These are phyloP conservation scores for Nephelium lappaceum DNA, from an alignment of 345 rosid species.

Conservation along the genomic window DNA sequence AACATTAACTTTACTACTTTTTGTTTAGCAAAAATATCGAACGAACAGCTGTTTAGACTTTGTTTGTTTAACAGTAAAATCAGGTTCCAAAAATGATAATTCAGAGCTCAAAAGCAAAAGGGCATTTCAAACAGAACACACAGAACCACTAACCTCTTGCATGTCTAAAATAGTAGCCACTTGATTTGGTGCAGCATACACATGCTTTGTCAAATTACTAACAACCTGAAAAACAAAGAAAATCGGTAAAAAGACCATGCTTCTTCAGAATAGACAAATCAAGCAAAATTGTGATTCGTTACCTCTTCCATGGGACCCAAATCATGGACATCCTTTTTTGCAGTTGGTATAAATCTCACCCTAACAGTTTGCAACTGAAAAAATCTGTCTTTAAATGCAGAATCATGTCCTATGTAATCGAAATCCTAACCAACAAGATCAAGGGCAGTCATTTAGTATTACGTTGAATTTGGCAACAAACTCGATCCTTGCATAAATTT, in stretches of 20 bases:
- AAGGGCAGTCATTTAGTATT: background rate
- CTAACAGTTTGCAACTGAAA: conserved; percentile 75
- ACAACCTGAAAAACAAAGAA: conserved; percentile 49
- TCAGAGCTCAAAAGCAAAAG: background rate
- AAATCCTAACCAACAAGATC: conserved; percentile 55
- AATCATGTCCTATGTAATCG: conserved; percentile 86
- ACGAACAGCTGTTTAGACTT: too few species aligned
- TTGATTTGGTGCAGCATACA: conserved; percentile 79
- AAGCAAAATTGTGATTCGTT: background rate
- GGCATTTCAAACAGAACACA: background rate
- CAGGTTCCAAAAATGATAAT: background rate
- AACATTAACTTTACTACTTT: background rate
- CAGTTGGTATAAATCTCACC: conserved; percentile 88
- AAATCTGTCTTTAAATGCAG: conserved; percentile 80
- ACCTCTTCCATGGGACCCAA: conserved; percentile 90
- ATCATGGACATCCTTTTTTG: conserved; percentile 69
- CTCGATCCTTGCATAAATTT: background rate
- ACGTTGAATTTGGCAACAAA: conserved; percentile 3
- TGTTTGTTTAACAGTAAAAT: too few species aligned
- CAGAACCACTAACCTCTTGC: conserved; percentile 61
- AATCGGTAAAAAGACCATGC: background rate
- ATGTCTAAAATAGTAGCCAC: conserved; percentile 51
- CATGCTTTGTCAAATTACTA: conserved; percentile 55
- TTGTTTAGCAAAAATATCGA: too few species aligned
- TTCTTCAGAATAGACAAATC: background rate